These are phyloP conservation scores for Setomelanomma holmii DNA, from an alignment of 2,329 filamentous ascomycete genomes.

Conservation along the genomic window DNA sequence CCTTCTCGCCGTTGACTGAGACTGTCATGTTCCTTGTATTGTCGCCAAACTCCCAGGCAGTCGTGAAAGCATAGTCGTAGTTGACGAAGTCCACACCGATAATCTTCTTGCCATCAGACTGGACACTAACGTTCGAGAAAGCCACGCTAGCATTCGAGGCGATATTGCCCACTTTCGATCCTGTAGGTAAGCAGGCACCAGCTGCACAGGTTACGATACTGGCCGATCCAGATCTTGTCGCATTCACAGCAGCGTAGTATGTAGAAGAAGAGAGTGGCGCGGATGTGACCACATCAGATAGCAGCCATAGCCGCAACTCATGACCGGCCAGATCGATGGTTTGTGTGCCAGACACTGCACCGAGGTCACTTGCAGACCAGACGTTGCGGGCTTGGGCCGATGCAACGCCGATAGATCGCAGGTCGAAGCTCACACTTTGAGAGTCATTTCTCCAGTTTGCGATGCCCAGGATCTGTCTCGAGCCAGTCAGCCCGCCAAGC, in stretches of 20 bases:
- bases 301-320: conserved; percentile 40
- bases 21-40: conserved; percentile 49
- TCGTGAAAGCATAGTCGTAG: conserved; percentile 49
- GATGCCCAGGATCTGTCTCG: conserved; percentile 44
- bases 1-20: conserved; percentile 46
- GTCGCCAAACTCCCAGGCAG: conserved; percentile 39
- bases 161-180: conserved; percentile 45
- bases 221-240: conserved; percentile 40
- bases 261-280: conserved; percentile 16
- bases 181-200: conserved; percentile 37
- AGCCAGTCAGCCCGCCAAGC: conserved; percentile 46
- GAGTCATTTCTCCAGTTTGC: conserved; percentile 49
- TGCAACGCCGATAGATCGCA: conserved; percentile 39
- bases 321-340: conserved; percentile 29
- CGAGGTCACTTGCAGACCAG: conserved; percentile 40
- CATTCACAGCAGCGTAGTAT: conserved; percentile 45
- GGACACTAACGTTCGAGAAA: conserved; percentile 36
- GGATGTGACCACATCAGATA: conserved; percentile 40
- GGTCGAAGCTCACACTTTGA: conserved; percentile 39
- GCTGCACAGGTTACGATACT: conserved; percentile 28
- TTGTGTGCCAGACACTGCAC: conserved; percentile 20
- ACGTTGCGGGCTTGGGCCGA: conserved; percentile 47
- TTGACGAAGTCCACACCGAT: conserved; percentile 51
- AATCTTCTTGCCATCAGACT: conserved; percentile 35
- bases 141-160: conserved; percentile 30